Conservation (phyloP, 257 asterid species). For the Salvia miltiorrhiza region DNA sequence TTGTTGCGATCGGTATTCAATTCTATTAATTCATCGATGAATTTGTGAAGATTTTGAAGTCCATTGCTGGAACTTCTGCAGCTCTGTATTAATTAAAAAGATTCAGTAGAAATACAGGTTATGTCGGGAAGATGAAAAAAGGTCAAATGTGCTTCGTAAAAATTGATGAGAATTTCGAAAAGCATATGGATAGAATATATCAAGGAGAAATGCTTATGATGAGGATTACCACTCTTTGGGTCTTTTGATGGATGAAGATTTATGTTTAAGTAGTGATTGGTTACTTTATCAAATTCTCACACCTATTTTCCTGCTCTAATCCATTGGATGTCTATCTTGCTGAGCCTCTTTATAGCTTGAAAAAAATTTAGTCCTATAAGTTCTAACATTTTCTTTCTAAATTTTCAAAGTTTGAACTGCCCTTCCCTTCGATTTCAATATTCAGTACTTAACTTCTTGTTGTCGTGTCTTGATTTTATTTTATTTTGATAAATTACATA, state of each 20-base stretch:
- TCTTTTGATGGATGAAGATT: background rate
- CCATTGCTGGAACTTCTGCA: background rate
- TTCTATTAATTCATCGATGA: background rate
- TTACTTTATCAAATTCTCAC: background rate
- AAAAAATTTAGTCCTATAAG: background rate
- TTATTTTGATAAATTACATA: no score
- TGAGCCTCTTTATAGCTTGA: background rate
- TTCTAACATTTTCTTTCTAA: conserved; percentile 1
- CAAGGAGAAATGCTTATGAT: background rate
- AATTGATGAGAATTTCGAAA: conserved; percentile 3
- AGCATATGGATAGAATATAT: background rate
- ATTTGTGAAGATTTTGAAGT: background rate
- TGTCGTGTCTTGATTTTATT: background rate
- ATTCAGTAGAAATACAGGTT: conserved; percentile 5
- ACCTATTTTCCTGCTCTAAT: background rate
- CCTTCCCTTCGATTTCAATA: background rate
- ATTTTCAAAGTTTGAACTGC: background rate
- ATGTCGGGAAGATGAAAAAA: background rate
- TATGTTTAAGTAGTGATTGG: background rate
- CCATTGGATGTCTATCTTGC: no score
- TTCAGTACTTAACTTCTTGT: background rate
- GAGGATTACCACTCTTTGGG: background rate
- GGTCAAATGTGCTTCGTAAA: background rate
- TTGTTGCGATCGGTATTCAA: background rate
- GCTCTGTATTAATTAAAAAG: background rate